Base-by-base conservation (phyloP, 2,329 filamentous ascomycete genomes). In the Apiospora sp. region DNA sequence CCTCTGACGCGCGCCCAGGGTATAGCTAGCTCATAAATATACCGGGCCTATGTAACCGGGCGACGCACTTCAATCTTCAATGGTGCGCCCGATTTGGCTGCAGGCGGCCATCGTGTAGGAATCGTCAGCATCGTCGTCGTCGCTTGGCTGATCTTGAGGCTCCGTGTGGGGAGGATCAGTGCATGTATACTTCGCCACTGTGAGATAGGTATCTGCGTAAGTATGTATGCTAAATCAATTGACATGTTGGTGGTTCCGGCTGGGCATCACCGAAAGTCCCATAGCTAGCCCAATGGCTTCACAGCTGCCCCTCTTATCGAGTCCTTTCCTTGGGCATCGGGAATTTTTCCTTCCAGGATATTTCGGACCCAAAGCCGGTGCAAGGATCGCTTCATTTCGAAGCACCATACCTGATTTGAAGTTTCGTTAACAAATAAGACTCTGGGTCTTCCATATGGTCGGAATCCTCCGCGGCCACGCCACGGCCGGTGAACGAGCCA, bases 251-350 rank as follows among this genome's bases (percentile, higher is more conserved):
- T 19, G 58, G 58, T 64, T n/a, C 19, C 34, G 19, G 34, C 58
- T 64, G 34, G 58, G 58, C 58, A 64, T 64, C 58, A 64, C 58
- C 58, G 58, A 41, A n/a, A 41, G 58, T 41, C 19, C 58, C 34
- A 24, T 64, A 24, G 34, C 58, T 30, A 64, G 34, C 58, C 34
- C 19, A 37, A 37, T 61, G 54, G 12, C 16, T 16, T 61, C 54
- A 22, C 54, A 61, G 0, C 16, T 61, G 10, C 30, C 30, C 30
- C 2, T 37, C 13, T 10, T n/a, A 37, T 19, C 51, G 14, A 19
- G 1, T 19, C 4, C 6, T 30, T 0, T 30, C 34, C 19, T 19
- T 14, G 5, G 24, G 27, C 3, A 34, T 58, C 27, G 51, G 51
- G 14, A 16, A 19, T 34, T 10, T 30, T 14, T 27, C 6, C 22